Evolutionary conservation across 768 basidiomycete genomes (phyloP).

Genomic region (Boletus insuetus): DNA sequence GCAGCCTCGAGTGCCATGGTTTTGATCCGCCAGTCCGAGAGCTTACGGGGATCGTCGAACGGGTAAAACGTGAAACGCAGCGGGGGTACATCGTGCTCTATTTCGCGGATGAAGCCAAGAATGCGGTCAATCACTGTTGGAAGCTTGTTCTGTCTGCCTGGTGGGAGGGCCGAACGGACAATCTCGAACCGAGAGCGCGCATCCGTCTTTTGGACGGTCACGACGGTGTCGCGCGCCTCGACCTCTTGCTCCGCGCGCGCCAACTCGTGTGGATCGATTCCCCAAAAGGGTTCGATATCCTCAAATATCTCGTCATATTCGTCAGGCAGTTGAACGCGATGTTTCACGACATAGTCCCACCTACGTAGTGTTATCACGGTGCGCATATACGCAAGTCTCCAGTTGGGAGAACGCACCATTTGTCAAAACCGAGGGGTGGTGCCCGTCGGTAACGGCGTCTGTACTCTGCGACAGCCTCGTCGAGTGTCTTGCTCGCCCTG

Average conservation of each 20-base stretch:
- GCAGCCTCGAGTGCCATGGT: conserved; percentile 25
- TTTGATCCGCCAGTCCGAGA: conserved; percentile 26
- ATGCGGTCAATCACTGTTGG: conserved; percentile 5
- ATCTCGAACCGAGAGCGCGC: conserved; percentile 8
- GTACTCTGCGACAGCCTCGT: conserved; percentile 40
- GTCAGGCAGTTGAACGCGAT: conserved; percentile 42
- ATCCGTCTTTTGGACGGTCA: conserved; percentile 26
- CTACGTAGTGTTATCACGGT: conserved; percentile 10
- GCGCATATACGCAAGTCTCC: too few species aligned
- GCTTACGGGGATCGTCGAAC: conserved; percentile 28
- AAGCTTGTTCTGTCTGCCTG: background rate
- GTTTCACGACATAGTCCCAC: conserved; percentile 42
- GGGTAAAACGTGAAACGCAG: conserved; percentile 31
- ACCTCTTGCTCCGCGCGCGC: conserved; percentile 15
- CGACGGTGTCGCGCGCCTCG: conserved; percentile 13
- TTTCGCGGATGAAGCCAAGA: conserved; percentile 24
- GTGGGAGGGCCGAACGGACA: conserved; percentile 11
- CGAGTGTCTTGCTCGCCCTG: conserved; percentile 36
- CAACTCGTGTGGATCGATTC: conserved; percentile 31
- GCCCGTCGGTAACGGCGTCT: conserved; percentile 30
- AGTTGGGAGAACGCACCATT: conserved; percentile 31
- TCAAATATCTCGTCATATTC: conserved; percentile 46
- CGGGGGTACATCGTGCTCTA: conserved; percentile 31
- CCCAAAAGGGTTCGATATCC: conserved; percentile 38
- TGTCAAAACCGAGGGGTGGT: conserved; percentile 43